A percentile compares a stretch with the other conserved stretches of the same genome.
These are phyloP conservation scores for Medakamo hakoo DNA, from an alignment of 139 green algal species.

Conservation along the genomic window DNA sequence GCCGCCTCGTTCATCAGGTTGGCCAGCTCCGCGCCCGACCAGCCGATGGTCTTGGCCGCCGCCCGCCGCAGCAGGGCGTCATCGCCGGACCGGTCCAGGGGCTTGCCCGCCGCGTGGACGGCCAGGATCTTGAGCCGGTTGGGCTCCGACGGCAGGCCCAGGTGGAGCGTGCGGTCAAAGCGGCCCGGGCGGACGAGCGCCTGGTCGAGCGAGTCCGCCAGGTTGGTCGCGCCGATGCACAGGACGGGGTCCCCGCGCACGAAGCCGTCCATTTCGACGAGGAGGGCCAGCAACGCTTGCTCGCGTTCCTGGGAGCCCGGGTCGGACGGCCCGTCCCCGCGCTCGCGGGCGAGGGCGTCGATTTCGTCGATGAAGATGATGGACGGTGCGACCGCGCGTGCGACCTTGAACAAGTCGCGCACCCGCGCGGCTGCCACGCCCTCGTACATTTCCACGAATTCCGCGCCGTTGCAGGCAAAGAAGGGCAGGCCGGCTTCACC, in stretches of 20 bases:
- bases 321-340: constrained; percentile 22
- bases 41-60: constrained; percentile 40
- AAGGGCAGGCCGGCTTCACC: constrained; percentile 48
- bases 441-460: constrained; percentile 70
- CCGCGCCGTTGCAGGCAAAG: constrained; percentile 47
- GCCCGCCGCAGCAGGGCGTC: constrained; percentile 27
- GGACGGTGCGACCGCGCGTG: constrained; percentile 72
- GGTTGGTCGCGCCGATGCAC: constrained; percentile 64
- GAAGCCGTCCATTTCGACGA: constrained; percentile 57
- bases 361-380: constrained; percentile 99
- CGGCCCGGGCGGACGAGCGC: constrained; percentile 53
- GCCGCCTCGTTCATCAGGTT: constrained; percentile 62
- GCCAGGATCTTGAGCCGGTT: constrained; percentile 45
- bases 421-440: constrained; percentile 56
- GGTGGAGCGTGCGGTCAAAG: constrained; percentile 55
- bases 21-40: constrained; percentile 47
- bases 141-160: constrained; percentile 34
- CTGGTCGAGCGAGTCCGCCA: constrained; percentile 37
- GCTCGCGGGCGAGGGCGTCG: constrained; percentile 82
- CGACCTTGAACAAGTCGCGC: constrained; percentile 83
- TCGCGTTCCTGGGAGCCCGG: constrained; percentile 43
- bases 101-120: constrained; percentile 45
- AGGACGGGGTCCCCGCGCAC: constrained; percentile 30
- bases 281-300: constrained; percentile 54
- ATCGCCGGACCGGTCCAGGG: constrained; percentile 19